A percentile compares a stretch with the other conserved stretches of the same genome.
Evolutionary conservation across 2,329 filamentous ascomycete species (phyloP).

Genomic region (Monilinia polystroma): DNA sequence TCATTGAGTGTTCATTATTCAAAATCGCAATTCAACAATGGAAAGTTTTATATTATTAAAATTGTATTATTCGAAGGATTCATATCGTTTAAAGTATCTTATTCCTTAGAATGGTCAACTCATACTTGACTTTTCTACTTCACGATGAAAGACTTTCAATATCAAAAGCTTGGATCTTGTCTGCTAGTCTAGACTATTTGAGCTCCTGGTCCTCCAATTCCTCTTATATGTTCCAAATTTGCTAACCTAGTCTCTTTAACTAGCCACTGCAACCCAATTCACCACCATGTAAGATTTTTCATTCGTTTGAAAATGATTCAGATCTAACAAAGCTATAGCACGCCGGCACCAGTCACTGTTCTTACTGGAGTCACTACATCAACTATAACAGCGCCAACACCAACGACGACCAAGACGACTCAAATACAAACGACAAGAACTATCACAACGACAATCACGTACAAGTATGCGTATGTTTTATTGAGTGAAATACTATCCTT

Average conservation of each 20-base stretch:
- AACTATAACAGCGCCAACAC: slow-evolving; percentile 17
- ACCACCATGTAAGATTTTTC: slow-evolving; percentile 10
- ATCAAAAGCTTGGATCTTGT: no score
- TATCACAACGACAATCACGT: slow-evolving; percentile 7
- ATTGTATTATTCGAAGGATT: no score
- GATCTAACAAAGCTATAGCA: slow-evolving; percentile 7
- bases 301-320: background rate
- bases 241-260: background rate
- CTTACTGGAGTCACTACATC: slow-evolving; percentile 13
- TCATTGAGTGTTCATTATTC: no score
- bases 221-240: background rate
- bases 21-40: no score
- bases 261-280: slow-evolving; percentile 14
- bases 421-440: background rate
- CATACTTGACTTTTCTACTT: no score
- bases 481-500: background rate
- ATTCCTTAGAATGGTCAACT: background rate
- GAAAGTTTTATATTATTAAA: no score
- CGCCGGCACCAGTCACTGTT: slow-evolving; percentile 17
- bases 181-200: no score
- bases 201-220: no score
- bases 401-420: slow-evolving; percentile 10
- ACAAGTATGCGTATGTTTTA: slow-evolving; percentile 19
- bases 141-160: no score
- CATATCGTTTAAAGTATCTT: background rate